Base-by-base conservation (phyloP, 257 asterid species). In the Parsonsia alboflavescens region DNA sequence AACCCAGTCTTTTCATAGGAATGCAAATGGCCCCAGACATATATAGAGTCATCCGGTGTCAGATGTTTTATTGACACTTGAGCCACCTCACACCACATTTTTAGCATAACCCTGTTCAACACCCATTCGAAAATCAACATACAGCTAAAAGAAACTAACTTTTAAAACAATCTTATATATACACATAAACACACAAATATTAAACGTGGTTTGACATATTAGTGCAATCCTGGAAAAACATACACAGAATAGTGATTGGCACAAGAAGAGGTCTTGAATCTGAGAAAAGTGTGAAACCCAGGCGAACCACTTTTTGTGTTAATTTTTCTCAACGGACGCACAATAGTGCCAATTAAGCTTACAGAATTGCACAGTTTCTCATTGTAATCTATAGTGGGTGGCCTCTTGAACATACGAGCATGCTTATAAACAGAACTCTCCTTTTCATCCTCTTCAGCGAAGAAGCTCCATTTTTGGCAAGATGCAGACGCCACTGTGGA, bases 261-360 rank as follows among this genome's bases (percentile, higher is more conserved):
- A n/a, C 61, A 72, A 53, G 77, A 4, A 33, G 86, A 68, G 64
- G 81, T 36, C 28, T 76, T 75, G 71, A 86, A 88, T 39, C 12
- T 80, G 66, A 93, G 91, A 2, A 8, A 0, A 33, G 95, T 86
- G 72, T 80, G 5, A 67, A 88, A 76, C 42, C 94, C 93, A 36
- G 85, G 71, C 10, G 7, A 0, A n/a, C 77, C 77, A 46, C 10
- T 2, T 21, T 1, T 21, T 33, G 74, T 26, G 52, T 85, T 83
- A 59, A 70, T 19, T 42, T 61, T 63, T 78, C 0, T 75, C 45
- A 88, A 41, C 36, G 88, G 89, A 28, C 0, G 0, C 5, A 17
- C 53, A 12, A 89, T 72, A 13, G 74, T 79, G 36, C 98, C 98
- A n/a, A 93, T 93, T 76, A 90, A 84, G 85, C 91, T 93, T 39